Evolutionary conservation across 1,284 basidiomycete genomes (phyloP), one percentile per base, ranked within the genome.

Genomic region (Ganoderma lucidum): DNA sequence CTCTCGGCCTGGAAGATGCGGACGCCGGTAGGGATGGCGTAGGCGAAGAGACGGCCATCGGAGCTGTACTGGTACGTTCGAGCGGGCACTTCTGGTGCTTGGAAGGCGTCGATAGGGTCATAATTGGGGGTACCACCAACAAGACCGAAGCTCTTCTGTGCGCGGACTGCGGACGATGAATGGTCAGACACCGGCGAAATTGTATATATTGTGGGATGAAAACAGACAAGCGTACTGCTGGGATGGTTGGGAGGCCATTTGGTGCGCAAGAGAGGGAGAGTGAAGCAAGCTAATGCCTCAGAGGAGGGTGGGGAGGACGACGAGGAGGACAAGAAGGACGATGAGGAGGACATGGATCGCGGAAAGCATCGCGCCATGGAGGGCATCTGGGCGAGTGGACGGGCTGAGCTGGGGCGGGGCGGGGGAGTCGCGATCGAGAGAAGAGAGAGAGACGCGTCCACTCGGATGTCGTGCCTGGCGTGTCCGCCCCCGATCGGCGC

Each of bases 121-220:
- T 96, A 98, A 74, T 89, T 86, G 64, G 97, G 96, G 19, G 90
- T 86, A 56, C 93, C 95, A 71, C 91, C 88, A 78, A 96, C 90
- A 77, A 99, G 88, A 73, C 95, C 95, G 70, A 97, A 85, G 68
- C 89, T 88, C 89, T 98, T 99, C 88, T 97, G 96, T 63, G 97
- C 94, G 80, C 97, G 95, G 85, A 91, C 95, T 96, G 78, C 10
- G 42, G 10, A 59, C 3, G 58, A 37, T 30, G 6, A 63, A 53
- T 23, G 63, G 66, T 76, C 71, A 74, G 70, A 74, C 63, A 45
- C 65, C 51, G 51, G 59, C 70, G 62, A 53, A 65, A 65, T 64
- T 45, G 23, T 64, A 60, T n/a, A 32, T 67, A 51, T 42, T 53
- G 5, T 28, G 58, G 48, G 65, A 48, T 35, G 44, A 63, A 63